phyloP scores from a whole-genome alignment of 805 yeast species.

The Nematodospora valgi region DNA sequence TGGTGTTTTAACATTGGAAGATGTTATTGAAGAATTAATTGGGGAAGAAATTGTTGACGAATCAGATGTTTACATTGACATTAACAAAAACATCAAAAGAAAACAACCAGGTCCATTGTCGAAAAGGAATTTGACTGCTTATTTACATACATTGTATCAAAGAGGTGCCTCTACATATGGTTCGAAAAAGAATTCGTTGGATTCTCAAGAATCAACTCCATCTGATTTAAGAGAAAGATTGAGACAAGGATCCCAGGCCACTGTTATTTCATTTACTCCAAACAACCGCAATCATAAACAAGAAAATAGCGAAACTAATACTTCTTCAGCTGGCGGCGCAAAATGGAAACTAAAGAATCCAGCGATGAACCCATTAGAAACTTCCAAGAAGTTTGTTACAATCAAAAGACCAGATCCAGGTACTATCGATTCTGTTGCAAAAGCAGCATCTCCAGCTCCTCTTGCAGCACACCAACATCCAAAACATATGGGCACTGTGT shows the following conservation, averaged over 20 bases:
- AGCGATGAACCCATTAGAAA: slow-evolving; percentile 67
- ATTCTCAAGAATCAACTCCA: slow-evolving; percentile 14
- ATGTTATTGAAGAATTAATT: slow-evolving; percentile 95
- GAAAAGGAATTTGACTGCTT: slow-evolving; percentile 64
- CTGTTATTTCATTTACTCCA: slow-evolving; percentile 7
- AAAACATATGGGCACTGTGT: slow-evolving; percentile 33
- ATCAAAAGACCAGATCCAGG: slow-evolving; percentile 54
- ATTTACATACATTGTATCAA: slow-evolving; percentile 60
- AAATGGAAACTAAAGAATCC: slow-evolving; percentile 56
- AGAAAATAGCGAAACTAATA: not conserved
- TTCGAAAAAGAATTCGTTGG: slow-evolving; percentile 44
- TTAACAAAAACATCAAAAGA: slow-evolving; percentile 81
- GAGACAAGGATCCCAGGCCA: slow-evolving; percentile 6
- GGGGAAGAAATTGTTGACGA: slow-evolving; percentile 98
- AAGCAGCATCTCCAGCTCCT: slow-evolving; percentile 16
- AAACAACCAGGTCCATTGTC: slow-evolving; percentile 72
- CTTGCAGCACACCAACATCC: slow-evolving; percentile 11
- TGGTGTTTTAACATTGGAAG: slow-evolving; percentile 92
- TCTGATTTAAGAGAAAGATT: slow-evolving; percentile 9
- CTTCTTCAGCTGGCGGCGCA: slow-evolving; percentile 13
- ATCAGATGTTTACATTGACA: slow-evolving; percentile 88
- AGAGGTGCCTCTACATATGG: slow-evolving; percentile 19
- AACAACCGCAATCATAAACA: slow-evolving; percentile 1
- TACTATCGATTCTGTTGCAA: slow-evolving; percentile 14
- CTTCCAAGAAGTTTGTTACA: slow-evolving; percentile 62